These are phyloP conservation scores for Marsdenia floribunda DNA, from an alignment of 257 asterid genomes.

Conservation along the genomic window DNA sequence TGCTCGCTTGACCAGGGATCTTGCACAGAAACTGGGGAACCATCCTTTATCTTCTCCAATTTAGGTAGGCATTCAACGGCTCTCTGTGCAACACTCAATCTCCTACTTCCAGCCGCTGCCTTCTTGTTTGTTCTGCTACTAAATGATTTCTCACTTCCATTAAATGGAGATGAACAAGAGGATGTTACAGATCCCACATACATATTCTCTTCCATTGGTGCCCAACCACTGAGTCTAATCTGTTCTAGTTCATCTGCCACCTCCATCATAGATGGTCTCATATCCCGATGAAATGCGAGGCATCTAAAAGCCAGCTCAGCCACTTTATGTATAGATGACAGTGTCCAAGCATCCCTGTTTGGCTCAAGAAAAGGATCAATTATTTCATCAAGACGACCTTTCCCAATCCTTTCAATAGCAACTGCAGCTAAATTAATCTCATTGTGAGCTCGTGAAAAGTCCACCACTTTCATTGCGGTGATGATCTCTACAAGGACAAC, in stretches of 20 bases:
- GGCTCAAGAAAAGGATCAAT: constrained; percentile 73
- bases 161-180: constrained; percentile 57
- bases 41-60: constrained; percentile 39
- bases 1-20: constrained; percentile 76
- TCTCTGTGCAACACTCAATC: constrained; percentile 38
- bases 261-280: constrained; percentile 95
- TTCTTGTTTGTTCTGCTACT: constrained; percentile 31
- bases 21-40: constrained; percentile 75
- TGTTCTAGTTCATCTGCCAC: constrained; percentile 95
- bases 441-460: constrained; percentile 71
- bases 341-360: constrained; percentile 89
- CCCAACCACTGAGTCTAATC: constrained; percentile 71
- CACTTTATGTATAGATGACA: constrained; percentile 67
- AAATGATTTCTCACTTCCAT: constrained; percentile 61
- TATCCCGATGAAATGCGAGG: constrained; percentile 80
- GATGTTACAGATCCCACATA: constrained; percentile 51
- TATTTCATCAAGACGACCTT: constrained; percentile 79
- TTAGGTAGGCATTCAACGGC: constrained; percentile 8
- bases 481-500: constrained; percentile 94
- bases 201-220: constrained; percentile 54
- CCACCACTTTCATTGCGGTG: constrained; percentile 74
- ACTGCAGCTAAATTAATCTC: constrained; percentile 85
- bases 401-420: constrained; percentile 76
- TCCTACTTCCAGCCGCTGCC: constrained; percentile 43
- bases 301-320: constrained; percentile 92